These are phyloP conservation scores for Globisporangium cylindrosporum DNA, from an alignment of 352 stramenopile species.

Conservation along the genomic window DNA sequence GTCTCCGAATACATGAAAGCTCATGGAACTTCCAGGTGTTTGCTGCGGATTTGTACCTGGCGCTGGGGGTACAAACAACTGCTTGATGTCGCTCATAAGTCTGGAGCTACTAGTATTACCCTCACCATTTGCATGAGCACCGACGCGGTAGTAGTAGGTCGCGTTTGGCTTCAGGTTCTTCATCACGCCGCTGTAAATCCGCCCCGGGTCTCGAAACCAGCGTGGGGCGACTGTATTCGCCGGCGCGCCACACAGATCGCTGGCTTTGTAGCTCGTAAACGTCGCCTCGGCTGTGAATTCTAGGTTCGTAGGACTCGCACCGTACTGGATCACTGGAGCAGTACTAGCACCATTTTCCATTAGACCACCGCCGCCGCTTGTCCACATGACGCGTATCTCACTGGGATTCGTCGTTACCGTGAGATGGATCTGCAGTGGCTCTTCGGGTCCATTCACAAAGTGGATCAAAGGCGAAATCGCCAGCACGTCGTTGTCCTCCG, in stretches of 20 bases:
- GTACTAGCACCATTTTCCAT: background rate
- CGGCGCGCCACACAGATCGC: constrained; percentile 16
- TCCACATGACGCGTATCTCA: constrained; percentile 60
- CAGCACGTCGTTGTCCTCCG: constrained; percentile 27
- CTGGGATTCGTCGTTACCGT: constrained; percentile 7
- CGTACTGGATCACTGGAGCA: constrained; percentile 36
- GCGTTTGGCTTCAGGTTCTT: constrained; percentile 5
- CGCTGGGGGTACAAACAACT: constrained; percentile 16
- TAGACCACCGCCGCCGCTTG: constrained; percentile 32
- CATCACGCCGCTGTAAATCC: constrained; percentile 20
- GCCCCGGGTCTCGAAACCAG: constrained; percentile 15
- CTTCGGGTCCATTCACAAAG: constrained; percentile 30
- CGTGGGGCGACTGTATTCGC: constrained; percentile 13
- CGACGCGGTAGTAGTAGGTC: constrained; percentile 22
- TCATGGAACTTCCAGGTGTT: constrained; percentile 14
- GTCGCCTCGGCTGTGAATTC: constrained; percentile 7
- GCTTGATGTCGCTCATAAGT: constrained; percentile 13
- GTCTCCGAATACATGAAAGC: constrained; percentile 60
- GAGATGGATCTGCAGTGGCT: constrained; percentile 32
- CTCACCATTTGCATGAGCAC: background rate
- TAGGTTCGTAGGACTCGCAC: constrained; percentile 22
- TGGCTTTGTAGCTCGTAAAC: constrained; percentile 16
- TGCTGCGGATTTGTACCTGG: constrained; percentile 1
- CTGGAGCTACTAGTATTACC: background rate
- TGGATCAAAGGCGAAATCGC: constrained; percentile 31